Evolutionary conservation across 352 stramenopile species (phyloP).

Genomic region (Phytopythium ostracodes): DNA sequence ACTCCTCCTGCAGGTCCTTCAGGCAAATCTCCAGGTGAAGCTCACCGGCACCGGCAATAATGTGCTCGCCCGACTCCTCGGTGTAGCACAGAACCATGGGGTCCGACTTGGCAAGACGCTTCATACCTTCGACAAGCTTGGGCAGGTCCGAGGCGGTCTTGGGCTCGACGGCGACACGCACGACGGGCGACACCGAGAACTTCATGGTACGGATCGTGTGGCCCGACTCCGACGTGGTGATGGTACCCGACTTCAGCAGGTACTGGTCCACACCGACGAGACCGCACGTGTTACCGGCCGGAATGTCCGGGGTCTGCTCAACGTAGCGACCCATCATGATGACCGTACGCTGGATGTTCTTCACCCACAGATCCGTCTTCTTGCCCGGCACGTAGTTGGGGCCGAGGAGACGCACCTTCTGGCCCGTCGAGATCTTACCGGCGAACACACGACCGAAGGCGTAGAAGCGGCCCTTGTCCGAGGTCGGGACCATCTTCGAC

Average conservation of each 20-base stretch:
- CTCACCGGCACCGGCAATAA: conserved; percentile 99
- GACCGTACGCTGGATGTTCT: conserved; percentile 99
- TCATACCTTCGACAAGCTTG: conserved; percentile 99
- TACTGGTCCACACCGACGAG: conserved; percentile 99
- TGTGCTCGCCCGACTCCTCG: conserved; percentile 99
- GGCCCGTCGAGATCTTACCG: conserved; percentile 97
- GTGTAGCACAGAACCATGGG: conserved; percentile 99
- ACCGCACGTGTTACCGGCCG: conserved; percentile 98
- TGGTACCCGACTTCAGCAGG: conserved; percentile 99
- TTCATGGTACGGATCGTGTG: conserved; percentile 99
- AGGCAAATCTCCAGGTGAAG: conserved; percentile 99
- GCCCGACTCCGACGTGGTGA: conserved; percentile 97
- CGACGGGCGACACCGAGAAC: conserved; percentile 99
- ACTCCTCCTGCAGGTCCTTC: conserved; percentile 99
- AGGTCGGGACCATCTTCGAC: conserved; percentile 99
- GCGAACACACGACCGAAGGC: conserved; percentile 99
- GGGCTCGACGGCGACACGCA: conserved; percentile 98
- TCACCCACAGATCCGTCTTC: conserved; percentile 99
- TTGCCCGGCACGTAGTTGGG: conserved; percentile 99
- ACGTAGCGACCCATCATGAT: conserved; percentile 99
- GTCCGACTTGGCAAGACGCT: conserved; percentile 99
- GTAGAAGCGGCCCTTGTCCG: conserved; percentile 99
- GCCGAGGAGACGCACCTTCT: conserved; percentile 99
- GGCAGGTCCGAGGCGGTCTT: conserved; percentile 99
- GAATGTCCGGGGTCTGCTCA: conserved; percentile 98